These are phyloP conservation scores for Fraxinus greggii DNA, from an alignment of 305 asterid genomes.

Conservation along the genomic window DNA sequence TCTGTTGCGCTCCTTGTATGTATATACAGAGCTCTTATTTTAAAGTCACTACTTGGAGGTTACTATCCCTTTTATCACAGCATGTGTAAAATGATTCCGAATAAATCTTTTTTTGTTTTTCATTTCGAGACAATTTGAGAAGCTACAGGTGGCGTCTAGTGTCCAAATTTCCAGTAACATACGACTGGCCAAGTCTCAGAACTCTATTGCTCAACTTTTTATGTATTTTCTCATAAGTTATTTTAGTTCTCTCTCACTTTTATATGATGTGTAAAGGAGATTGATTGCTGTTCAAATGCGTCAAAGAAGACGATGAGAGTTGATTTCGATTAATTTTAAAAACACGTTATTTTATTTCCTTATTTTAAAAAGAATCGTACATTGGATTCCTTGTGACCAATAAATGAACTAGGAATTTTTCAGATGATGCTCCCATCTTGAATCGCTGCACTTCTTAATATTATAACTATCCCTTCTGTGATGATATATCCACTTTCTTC, in stretches of 20 bases:
- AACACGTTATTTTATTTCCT: background rate
- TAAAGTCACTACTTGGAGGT: background rate
- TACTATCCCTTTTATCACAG: background rate
- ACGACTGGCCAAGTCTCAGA: background rate
- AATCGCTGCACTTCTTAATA: constrained; percentile 59
- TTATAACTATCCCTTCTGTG: constrained; percentile 55
- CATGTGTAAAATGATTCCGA: background rate
- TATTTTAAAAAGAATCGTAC: background rate
- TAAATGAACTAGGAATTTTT: background rate
- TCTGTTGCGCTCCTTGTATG: background rate
- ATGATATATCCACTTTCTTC: constrained; percentile 67
- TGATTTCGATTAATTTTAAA: background rate
- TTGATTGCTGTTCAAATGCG: background rate
- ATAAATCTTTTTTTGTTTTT: background rate
- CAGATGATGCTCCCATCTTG: constrained; percentile 64
- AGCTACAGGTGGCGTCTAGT: background rate
- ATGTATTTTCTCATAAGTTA: background rate
- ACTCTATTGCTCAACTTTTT: background rate
- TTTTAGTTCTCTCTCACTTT: background rate
- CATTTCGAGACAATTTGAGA: background rate
- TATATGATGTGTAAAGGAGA: background rate
- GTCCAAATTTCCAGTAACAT: background rate
- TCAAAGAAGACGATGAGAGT: background rate
- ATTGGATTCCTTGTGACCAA: background rate
- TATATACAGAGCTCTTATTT: background rate